Evolutionary conservation across 371 early-diverging fungal species (phyloP), one percentile per base, ranked within the genome.

Genomic region (Lichtheimia ornata): DNA sequence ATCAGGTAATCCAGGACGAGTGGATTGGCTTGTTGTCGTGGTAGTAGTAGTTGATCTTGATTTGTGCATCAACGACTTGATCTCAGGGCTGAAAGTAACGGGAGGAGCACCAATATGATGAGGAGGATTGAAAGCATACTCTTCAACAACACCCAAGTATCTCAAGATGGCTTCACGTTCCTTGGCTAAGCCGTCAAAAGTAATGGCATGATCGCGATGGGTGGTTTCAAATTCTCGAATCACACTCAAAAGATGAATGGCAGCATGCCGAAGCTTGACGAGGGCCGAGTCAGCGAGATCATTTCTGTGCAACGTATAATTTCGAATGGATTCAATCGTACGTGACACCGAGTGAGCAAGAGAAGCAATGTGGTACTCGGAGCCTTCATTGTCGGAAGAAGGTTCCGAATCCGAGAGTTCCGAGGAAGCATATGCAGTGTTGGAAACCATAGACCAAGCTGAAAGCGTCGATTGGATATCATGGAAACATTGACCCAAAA

Each of bases 21-120:
- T 11, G 27, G 53, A 22, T 24, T 14, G 30, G 61, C 11, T 30
- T 27, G 13, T 9, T 5, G 45, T 47, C 28, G 14, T 15, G 25
- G 20, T 43, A 42, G 22, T 57, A 7, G 30, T 35, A 35, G 35
- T 35, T 6, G 35, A 35, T 9, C 11, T 35, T 35, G 35, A 35
- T 41, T 50, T 70, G 22, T 52, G 66, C 64, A 79, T 70, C 24
- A 79, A 58, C 7, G 71, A 70, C 47, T 66, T 66, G 41, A 79
- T 76, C 53, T 71, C 72, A 17, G 72, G 69, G 17, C 72, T 65
- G 30, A 73, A 75, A 14, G 65, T 58, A 3, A 74, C 69, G 20
- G 72, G 72, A n/a, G 72, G 70, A n/a, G 69, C 60, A 24, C 74
- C 80, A 13, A 76, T 71, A 45, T 72, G 76, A 59, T 79, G 80